Conservation (phyloP, 179 eudicot species). For the Sideroxylon spinosum region DNA sequence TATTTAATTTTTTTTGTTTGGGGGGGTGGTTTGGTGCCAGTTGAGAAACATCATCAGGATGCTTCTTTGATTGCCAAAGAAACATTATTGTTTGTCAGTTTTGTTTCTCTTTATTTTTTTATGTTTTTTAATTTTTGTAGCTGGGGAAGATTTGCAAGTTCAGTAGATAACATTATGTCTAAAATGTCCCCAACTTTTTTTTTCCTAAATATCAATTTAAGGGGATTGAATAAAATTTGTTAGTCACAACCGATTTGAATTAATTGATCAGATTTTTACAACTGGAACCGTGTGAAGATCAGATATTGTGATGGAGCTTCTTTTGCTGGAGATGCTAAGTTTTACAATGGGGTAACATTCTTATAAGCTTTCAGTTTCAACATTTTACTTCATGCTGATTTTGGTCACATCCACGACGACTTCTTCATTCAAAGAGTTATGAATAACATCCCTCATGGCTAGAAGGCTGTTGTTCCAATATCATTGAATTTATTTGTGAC, state of each 20-base stretch:
- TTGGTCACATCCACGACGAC: background rate
- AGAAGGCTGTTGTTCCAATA: background rate
- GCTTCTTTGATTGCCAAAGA: background rate
- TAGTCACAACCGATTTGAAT: background rate
- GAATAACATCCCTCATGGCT: background rate
- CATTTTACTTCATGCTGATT: slow-evolving; percentile 2
- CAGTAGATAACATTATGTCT: background rate
- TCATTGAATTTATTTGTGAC: background rate
- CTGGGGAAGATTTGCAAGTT: background rate
- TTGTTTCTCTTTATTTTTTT: background rate
- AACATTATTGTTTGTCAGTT: background rate
- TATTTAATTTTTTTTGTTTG: background rate
- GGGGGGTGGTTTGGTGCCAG: too few species aligned
- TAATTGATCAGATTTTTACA: slow-evolving; percentile 69
- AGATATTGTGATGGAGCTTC: slow-evolving; percentile 98
- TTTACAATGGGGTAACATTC: slow-evolving; percentile 60
- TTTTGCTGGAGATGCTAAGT: slow-evolving; percentile 72
- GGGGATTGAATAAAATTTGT: background rate
- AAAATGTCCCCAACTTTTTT: background rate
- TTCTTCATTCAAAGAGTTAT: background rate
- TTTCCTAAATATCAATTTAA: background rate
- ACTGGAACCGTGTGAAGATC: slow-evolving; percentile 96
- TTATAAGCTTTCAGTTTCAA: background rate
- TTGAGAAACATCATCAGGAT: too few species aligned
- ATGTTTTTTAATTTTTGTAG: background rate